Conservation (phyloP, 2,329 filamentous ascomycete genomes). For the Aplosporella prunicola region DNA sequence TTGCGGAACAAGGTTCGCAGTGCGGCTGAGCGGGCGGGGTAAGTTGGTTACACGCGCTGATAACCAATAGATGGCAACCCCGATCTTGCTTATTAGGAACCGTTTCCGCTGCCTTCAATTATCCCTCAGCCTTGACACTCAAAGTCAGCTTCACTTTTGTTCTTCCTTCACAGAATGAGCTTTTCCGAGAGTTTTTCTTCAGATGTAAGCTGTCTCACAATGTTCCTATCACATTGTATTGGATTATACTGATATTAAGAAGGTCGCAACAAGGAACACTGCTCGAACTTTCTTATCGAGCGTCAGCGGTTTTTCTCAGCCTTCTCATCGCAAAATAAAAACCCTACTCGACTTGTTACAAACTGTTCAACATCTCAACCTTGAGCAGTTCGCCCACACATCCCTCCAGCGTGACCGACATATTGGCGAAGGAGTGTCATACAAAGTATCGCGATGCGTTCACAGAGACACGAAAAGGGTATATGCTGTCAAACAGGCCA, state of each 20-base stretch:
- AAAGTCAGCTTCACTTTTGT: too few species aligned
- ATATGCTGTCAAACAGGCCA: slow-evolving; percentile 11
- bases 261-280: slow-evolving; percentile 2
- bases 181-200: neutral
- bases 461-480: neutral
- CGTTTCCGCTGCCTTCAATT: too few species aligned
- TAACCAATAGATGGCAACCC: too few species aligned
- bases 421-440: slow-evolving; percentile 12
- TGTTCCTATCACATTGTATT: too few species aligned
- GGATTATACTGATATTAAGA: neutral
- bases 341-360: slow-evolving; percentile 5
- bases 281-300: slow-evolving; percentile 7
- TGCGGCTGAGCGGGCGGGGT: too few species aligned
- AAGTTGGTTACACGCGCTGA: too few species aligned
- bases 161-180: neutral
- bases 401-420: neutral
- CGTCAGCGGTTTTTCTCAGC: slow-evolving; percentile 10
- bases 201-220: neutral
- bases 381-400: neutral
- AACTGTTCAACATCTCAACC: slow-evolving; percentile 9
- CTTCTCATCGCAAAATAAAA: neutral
- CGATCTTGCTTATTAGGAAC: too few species aligned
- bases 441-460: slow-evolving; percentile 4
- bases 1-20: too few species aligned
- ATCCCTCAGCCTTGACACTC: too few species aligned